Percentiles rank a stretch among this genome's conserved stretches.
phyloP scores from a whole-genome alignment of 768 basidiomycete genomes.

The Kwoniella botswanensis region DNA sequence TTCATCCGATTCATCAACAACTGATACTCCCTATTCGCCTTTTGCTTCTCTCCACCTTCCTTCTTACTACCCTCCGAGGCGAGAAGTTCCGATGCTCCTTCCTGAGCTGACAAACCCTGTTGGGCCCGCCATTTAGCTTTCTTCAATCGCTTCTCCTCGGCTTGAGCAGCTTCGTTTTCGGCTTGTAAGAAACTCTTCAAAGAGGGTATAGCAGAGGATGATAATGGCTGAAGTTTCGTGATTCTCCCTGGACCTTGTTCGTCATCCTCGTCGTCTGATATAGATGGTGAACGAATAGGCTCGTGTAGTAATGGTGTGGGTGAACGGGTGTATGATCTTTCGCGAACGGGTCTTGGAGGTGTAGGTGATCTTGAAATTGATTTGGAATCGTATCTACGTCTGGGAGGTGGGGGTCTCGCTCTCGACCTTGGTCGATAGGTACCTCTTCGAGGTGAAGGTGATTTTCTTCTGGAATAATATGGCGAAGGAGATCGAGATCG shows the following conservation, averaged over 20 bases:
- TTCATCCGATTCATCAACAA: constrained; percentile 45
- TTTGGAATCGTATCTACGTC: constrained; percentile 2
- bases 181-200: constrained; percentile 80
- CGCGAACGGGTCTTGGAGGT: constrained; percentile 8
- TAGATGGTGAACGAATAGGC: constrained; percentile 25
- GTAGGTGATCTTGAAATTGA: constrained; percentile 11
- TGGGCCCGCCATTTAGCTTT: constrained; percentile 65
- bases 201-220: constrained; percentile 79
- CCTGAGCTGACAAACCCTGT: constrained; percentile 54
- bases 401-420: constrained; percentile 8
- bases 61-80: constrained; percentile 2
- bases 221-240: constrained; percentile 71
- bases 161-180: constrained; percentile 70
- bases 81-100: constrained; percentile 37
- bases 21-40: constrained; percentile 46
- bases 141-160: constrained; percentile 71
- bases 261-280: constrained; percentile 32
- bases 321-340: constrained; percentile 24
- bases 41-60: constrained; percentile 32
- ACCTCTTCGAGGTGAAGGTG: constrained; percentile 9
- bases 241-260: constrained; percentile 23
- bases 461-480: constrained; percentile 2
- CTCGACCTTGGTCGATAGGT: constrained; percentile 1
- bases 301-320: constrained; percentile 31
- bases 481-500: constrained; percentile 12